phyloP scores from a whole-genome alignment of 306 rosid species.

The Geum urbanum region DNA sequence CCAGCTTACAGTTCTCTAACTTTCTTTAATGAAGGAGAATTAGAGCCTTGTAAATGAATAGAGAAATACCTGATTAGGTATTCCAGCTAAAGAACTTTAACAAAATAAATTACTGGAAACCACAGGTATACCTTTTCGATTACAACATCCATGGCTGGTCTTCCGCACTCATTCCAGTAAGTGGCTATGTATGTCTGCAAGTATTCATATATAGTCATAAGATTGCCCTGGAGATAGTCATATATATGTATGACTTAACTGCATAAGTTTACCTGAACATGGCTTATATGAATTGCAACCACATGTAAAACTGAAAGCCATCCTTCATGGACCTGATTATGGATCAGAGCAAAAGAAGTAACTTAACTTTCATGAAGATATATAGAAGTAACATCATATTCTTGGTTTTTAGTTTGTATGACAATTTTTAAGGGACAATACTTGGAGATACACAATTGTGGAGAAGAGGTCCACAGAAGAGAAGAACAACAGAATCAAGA shows the following conservation, averaged over 20 bases:
- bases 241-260: not conserved
- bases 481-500: not conserved
- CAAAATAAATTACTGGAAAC: not conserved
- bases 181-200: conserved; percentile 27
- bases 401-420: not conserved
- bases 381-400: not conserved
- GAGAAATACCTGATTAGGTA: not conserved
- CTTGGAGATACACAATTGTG: not conserved
- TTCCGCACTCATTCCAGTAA: conserved; percentile 27
- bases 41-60: not conserved
- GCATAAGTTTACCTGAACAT: conserved; percentile 25
- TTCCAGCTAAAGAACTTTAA: not conserved
- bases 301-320: conserved; percentile 20
- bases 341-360: not conserved
- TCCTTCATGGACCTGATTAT: conserved; percentile 22
- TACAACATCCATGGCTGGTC: conserved; percentile 23
- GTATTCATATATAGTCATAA: conserved; percentile 1
- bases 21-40: conserved; percentile 5
- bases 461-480: not conserved
- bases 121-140: conserved; percentile 23
- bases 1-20: not conserved
- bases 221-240: not conserved
- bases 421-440: not conserved
- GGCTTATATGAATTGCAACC: conserved; percentile 14
- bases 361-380: not conserved